Evolutionary conservation across 768 basidiomycete genomes (phyloP).

Genomic region (Xanthoconium stramineum): DNA sequence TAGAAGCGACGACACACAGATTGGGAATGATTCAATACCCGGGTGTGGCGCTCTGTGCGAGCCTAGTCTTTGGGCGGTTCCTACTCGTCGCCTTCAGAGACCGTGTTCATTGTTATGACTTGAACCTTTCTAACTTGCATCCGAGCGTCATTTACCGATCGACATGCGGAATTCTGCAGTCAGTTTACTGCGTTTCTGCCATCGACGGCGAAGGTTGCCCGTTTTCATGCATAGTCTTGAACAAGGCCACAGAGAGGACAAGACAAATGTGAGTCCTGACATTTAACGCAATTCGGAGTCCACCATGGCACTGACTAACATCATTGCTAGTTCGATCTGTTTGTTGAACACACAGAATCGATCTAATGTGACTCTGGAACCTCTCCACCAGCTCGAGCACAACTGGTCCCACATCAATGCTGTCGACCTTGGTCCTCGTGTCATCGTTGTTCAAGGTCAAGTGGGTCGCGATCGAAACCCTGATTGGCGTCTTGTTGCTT

Average conservation of each 20-base stretch:
- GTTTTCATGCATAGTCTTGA: constrained; percentile 14
- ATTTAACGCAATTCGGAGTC: not conserved
- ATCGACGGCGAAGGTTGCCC: constrained; percentile 12
- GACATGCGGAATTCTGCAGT: too few relatives aligned
- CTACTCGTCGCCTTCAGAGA: constrained; percentile 11
- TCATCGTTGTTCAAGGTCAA: constrained; percentile 5
- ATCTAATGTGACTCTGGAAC: constrained; percentile 6
- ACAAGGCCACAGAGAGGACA: not conserved
- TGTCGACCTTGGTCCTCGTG: constrained; percentile 18
- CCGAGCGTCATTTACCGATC: too few relatives aligned
- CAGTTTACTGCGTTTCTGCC: constrained; percentile 8
- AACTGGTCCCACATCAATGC: not conserved
- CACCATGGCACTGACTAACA: not conserved
- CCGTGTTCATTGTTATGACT: constrained; percentile 16
- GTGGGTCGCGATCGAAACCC: not conserved
- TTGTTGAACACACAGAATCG: not conserved
- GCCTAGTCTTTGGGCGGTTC: constrained; percentile 17
- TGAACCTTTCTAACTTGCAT: not conserved
- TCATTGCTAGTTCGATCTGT: constrained; percentile 7
- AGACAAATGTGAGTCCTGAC: constrained; percentile 2
- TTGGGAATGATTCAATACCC: constrained; percentile 8
- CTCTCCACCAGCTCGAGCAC: constrained; percentile 14
- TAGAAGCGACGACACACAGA: not conserved
- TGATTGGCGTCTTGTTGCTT: not conserved
- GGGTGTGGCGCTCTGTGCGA: not conserved